These are phyloP conservation scores for Fraxinus velutina DNA, from an alignment of 305 asterid genomes.

Conservation along the genomic window DNA sequence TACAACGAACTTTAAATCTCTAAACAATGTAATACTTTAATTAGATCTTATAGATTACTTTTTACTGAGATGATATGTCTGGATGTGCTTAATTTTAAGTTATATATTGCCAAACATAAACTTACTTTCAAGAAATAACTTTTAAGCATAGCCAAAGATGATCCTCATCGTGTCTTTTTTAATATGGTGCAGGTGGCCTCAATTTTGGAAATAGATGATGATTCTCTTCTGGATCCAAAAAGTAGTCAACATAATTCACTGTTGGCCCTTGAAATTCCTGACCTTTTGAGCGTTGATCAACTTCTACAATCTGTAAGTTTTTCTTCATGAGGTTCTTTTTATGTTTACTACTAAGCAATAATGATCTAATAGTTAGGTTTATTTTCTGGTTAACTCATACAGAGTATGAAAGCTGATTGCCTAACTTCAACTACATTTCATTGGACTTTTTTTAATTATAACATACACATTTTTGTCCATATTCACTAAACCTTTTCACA, in stretches of 20 bases:
- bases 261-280: conserved; percentile 44
- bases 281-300: conserved; percentile 64
- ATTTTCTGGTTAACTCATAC: background rate
- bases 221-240: conserved; percentile 36
- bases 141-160: background rate
- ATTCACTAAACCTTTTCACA: background rate
- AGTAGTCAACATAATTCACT: conserved; percentile 33
- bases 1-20: conserved; percentile 35
- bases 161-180: conserved; percentile 14
- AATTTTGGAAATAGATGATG: conserved; percentile 34
- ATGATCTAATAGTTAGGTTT: background rate
- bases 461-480: background rate
- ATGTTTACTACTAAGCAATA: background rate
- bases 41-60: background rate
- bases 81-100: background rate
- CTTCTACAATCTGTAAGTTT: conserved; percentile 76
- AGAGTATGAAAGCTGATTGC: background rate
- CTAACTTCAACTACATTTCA: background rate
- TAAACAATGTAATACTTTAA: conserved; percentile 37
- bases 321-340: background rate
- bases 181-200: conserved; percentile 42
- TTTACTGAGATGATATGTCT: background rate
- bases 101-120: background rate
- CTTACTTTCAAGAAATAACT: background rate
- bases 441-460: background rate